These are phyloP conservation scores for Solanum aculeatissimum DNA, from an alignment of 305 asterid species.

Conservation along the genomic window DNA sequence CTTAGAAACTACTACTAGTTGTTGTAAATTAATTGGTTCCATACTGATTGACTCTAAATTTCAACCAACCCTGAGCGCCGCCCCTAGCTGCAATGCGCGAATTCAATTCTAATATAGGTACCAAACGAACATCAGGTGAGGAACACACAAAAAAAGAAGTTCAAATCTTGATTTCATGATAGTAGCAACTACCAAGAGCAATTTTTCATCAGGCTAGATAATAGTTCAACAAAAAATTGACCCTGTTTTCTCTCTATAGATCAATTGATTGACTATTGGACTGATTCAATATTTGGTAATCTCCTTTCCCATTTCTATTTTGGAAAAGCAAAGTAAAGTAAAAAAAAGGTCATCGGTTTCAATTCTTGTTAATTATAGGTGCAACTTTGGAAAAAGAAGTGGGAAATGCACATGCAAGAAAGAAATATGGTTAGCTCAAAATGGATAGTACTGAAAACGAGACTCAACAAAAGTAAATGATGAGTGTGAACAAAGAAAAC, in stretches of 20 bases:
- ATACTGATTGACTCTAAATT: neutral
- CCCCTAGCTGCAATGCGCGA: no score
- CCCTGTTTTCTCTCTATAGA: no score
- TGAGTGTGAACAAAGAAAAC: neutral
- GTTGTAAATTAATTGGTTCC: neutral
- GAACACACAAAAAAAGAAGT: neutral
- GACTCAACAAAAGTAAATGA: neutral
- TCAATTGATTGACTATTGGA: no score
- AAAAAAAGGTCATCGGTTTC: neutral
- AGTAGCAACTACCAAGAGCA: neutral
- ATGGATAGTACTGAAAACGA: neutral
- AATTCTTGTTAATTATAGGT: neutral
- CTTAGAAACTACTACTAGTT: neutral
- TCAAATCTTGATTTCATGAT: neutral
- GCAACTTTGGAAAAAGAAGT: neutral
- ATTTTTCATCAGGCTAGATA: neutral
- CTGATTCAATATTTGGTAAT: no score
- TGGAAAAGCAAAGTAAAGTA: no score
- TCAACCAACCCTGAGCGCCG: no score
- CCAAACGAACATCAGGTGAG: neutral
- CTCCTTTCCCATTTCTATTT: neutral
- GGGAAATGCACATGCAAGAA: neutral
- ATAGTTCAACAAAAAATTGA: neutral
- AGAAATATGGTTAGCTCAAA: neutral
- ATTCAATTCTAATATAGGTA: no score